Percentiles rank a stretch among this genome's conserved stretches.
Evolutionary conservation across 192 early-diverging fungal species (phyloP).

Genomic region (Coemansia sp.): DNA sequence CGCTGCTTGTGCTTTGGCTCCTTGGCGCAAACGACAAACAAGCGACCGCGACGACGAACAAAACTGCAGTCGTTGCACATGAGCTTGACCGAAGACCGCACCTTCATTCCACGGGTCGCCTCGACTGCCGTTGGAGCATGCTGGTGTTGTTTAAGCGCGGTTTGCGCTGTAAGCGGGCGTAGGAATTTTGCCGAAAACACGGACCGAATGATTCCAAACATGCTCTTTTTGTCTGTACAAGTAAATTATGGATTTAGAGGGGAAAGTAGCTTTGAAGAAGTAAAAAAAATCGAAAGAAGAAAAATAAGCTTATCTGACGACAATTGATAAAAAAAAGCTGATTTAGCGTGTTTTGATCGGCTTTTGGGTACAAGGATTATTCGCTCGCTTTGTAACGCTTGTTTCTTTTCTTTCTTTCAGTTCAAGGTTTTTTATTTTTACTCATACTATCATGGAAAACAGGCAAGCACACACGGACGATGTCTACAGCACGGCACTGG

Average conservation of each 20-base stretch:
- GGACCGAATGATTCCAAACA: conserved; percentile 36
- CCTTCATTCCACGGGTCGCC: conserved; percentile 74
- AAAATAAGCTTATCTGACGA: too few relatives aligned
- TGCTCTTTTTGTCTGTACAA: not conserved
- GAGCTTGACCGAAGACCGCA: conserved; percentile 83
- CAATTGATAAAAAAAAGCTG: not conserved
- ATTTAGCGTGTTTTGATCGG: too few relatives aligned
- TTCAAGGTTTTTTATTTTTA: not conserved
- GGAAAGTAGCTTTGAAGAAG: not conserved
- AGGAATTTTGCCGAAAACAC: conserved; percentile 27
- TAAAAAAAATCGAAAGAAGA: too few relatives aligned
- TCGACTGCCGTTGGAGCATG: conserved; percentile 9
- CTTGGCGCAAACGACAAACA: conserved; percentile 87
- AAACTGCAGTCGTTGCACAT: conserved; percentile 90
- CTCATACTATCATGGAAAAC: not conserved
- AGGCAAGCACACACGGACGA: not conserved
- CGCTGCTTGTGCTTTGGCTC: conserved; percentile 95
- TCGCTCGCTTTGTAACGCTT: not conserved
- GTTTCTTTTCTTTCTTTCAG: not conserved
- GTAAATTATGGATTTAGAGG: not conserved
- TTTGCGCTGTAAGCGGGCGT: conserved; percentile 39
- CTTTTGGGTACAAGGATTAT: not conserved
- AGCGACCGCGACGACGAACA: conserved; percentile 75
- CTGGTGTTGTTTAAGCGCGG: conserved; percentile 1
- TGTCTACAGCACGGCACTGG: conserved; percentile 37